Evolutionary conservation across 495 filamentous ascomycete genomes (phyloP), one percentile per base, ranked within the genome.

Genomic region (Aspergillus cavernicola): DNA sequence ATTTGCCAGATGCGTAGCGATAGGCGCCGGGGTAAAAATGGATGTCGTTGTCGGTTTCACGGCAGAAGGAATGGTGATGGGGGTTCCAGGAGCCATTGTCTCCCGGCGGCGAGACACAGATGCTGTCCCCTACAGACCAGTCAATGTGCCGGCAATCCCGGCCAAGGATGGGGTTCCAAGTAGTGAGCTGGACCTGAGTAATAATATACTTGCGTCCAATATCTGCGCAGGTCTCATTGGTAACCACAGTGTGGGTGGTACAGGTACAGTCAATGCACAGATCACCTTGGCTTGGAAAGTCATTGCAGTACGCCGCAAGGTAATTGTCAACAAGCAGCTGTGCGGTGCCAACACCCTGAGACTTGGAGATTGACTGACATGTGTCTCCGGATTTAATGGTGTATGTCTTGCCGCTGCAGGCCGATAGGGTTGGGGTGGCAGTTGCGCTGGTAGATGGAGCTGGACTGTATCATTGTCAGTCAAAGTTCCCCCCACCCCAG

Each of bases 101-200:
- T 32, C 49, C 49, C 42, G 49, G 49, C 8, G 49, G 37, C 1
- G 37, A 29, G 16, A 52, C 22, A 12, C 49, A 52, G 4, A 52
- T 43, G 26, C 15, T 37, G 19, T 52, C 22, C 15, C 38, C 26
- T 16, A 52, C 38, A 0, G 28, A 42, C 19, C 38, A 37, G 11
- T 33, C 37, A 38, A 52, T 52, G 24, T 52, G 36, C 22, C 26
- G 38, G 37, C 38, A 52, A 15, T 35, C 24, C 13, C 22, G 23
- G 24, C 38, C 38, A 10, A 52, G 26, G 8, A 42, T 52, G 2
- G 49, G 49, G 49, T 52, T 52, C 49, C 38, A 52, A 7, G 49
- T 43, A 10, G 36, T 29, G 3, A 52, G 22, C 13, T 52, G 38
- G 24, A 43, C 38, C 31, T 42, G 37, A 18, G 19, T 52, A 2